Base-by-base conservation (phyloP, 805 yeast genomes). In the Candida sphagnicola region DNA sequence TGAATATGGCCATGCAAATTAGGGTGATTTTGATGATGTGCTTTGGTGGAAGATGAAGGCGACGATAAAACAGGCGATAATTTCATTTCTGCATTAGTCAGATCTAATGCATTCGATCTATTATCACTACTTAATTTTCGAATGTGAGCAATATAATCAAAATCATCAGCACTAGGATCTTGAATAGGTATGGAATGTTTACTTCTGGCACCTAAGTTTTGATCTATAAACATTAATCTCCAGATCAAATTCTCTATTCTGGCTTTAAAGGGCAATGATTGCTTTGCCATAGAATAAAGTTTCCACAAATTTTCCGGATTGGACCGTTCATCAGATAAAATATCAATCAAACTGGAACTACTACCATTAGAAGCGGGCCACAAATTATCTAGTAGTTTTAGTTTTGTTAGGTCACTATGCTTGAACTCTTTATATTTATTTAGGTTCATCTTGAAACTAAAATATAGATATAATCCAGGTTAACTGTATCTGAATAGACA, bases 161-260 rank as follows among this genome's bases (percentile, higher is more conserved):
- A 80, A 34, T 78, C 81, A 26, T 70, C 80, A 14, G 73, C 65
- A 3, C 70, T 64, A 5, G 75, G 74, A 42, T 74, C 81, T 18
- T 56, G 47, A 4, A 34, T 25, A 4, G 41, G 45, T 24, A 38
- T 36, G 34, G 4, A 31, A 37, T 10, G 32, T 18, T 21, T 30
- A 5, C 25, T 24, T 11, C n/a, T 16, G 15, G 36, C 35, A 8
- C 28, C 26, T 5, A 14, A n/a, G 18, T 41, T 42, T 39, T 46
- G 42, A 37, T 56, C 57, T 47, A 82, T 65, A 31, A 72, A 77
- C 90, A 88, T 82, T 78, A 88, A 74, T 42, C 96, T 66, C 96
- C 96, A 88, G 8, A 95, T 80, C 39, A 88, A 60, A 55, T 89
- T 89, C 53, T 85, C 87, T 80, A 89, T 83, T 36, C 96, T 67